These are phyloP conservation scores for Discostella stelligera DNA, from an alignment of 352 stramenopile species.

Conservation along the genomic window DNA sequence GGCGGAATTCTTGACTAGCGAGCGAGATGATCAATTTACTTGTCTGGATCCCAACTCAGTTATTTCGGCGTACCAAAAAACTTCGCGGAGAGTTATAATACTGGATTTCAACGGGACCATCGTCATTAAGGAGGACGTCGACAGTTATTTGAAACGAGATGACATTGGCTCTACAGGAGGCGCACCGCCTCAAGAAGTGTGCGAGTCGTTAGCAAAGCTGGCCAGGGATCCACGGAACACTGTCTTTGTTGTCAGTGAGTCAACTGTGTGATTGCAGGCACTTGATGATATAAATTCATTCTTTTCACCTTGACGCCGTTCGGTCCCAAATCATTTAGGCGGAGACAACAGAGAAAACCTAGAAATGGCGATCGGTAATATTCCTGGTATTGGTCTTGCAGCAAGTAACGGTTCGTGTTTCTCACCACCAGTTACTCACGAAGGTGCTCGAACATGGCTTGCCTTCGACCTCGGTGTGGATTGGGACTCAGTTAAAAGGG, in stretches of 20 bases:
- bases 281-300: background rate
- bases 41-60: conserved; percentile 86
- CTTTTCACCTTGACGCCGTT: background rate
- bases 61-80: conserved; percentile 86
- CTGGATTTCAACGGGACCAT: conserved; percentile 98
- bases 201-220: conserved; percentile 88
- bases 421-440: conserved; percentile 75
- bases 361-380: conserved; percentile 86
- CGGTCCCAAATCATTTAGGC: conserved; percentile 54
- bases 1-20: conserved; percentile 51
- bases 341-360: conserved; percentile 86
- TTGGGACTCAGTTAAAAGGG: conserved; percentile 87
- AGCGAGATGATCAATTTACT: conserved; percentile 54
- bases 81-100: conserved; percentile 90
- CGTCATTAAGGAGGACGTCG: conserved; percentile 86
- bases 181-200: conserved; percentile 86
- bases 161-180: conserved; percentile 91
- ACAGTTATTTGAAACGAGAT: conserved; percentile 94
- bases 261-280: background rate
- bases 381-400: conserved; percentile 87
- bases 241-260: conserved; percentile 90
- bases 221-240: conserved; percentile 91
- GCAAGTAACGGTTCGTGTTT: conserved; percentile 91
- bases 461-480: conserved; percentile 77
- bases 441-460: conserved; percentile 37